Percentiles rank a stretch among this genome's conserved stretches.
These are phyloP conservation scores for Calonectria henricotiae DNA, from an alignment of 2,329 filamentous ascomycete genomes.

Conservation along the genomic window DNA sequence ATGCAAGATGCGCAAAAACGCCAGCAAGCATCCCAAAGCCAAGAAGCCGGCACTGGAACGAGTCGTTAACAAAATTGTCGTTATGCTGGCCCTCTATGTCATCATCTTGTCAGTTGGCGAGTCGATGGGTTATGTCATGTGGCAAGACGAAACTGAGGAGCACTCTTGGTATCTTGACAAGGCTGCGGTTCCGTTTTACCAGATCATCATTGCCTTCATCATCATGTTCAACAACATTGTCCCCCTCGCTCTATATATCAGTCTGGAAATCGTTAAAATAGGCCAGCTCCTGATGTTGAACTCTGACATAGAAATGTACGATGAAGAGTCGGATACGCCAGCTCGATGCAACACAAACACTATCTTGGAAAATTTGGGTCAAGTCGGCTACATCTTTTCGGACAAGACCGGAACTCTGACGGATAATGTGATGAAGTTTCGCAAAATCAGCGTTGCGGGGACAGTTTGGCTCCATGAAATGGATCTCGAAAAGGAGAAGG, in stretches of 20 bases:
- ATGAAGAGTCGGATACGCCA: constrained; percentile 86
- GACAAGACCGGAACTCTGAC: constrained; percentile 97
- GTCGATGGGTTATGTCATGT: constrained; percentile 86
- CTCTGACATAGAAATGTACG: constrained; percentile 91
- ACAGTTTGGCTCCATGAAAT: constrained; percentile 90
- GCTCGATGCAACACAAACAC: constrained; percentile 94
- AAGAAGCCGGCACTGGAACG: constrained; percentile 86
- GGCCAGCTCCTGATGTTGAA: constrained; percentile 85
- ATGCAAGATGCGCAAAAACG: constrained; percentile 94
- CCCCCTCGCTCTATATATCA: constrained; percentile 91
- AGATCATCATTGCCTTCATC: constrained; percentile 90
- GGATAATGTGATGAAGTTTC: constrained; percentile 96
- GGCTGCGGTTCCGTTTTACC: constrained; percentile 82
- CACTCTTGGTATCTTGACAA: constrained; percentile 83
- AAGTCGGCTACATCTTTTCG: constrained; percentile 91
- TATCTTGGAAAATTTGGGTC: constrained; percentile 93
- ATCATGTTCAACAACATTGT: constrained; percentile 99
- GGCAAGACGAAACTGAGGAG: constrained; percentile 78
- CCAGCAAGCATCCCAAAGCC: constrained; percentile 88
- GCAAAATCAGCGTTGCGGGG: constrained; percentile 91
- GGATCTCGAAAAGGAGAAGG: constrained; percentile 70
- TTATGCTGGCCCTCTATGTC: constrained; percentile 86
- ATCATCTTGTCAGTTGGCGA: constrained; percentile 85
- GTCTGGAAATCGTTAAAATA: constrained; percentile 89
- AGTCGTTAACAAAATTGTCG: constrained; percentile 85